phyloP scores from a whole-genome alignment of 2,329 filamentous ascomycete species.

The Coleophoma eucalyptorum region DNA sequence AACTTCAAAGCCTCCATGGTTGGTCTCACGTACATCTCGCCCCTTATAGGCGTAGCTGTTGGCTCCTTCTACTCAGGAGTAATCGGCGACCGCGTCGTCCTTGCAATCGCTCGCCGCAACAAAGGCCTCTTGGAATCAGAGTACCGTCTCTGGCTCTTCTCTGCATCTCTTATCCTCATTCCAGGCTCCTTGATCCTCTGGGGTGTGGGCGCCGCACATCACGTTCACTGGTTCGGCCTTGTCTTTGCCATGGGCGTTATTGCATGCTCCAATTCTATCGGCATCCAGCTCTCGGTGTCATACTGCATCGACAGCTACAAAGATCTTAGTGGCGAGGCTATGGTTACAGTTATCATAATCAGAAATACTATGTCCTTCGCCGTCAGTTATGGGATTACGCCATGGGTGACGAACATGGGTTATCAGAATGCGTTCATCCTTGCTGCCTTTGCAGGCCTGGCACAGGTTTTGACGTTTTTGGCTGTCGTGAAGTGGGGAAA shows the following conservation, averaged over 20 bases:
- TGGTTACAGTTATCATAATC: slow-evolving; percentile 43
- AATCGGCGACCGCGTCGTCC: slow-evolving; percentile 24
- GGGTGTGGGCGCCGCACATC: slow-evolving; percentile 45
- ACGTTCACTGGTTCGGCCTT: slow-evolving; percentile 41
- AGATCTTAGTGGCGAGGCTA: slow-evolving; percentile 42
- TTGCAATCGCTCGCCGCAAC: slow-evolving; percentile 36
- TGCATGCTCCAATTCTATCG: slow-evolving; percentile 37
- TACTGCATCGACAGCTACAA: slow-evolving; percentile 47
- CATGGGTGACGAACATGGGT: slow-evolving; percentile 37
- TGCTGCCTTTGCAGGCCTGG: slow-evolving; percentile 34
- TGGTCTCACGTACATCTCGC: slow-evolving; percentile 27
- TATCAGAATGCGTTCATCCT: slow-evolving; percentile 40
- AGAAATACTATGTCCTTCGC: slow-evolving; percentile 47
- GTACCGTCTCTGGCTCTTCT: slow-evolving; percentile 28
- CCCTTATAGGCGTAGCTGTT: slow-evolving; percentile 23
- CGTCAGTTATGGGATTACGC: slow-evolving; percentile 45
- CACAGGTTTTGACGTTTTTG: slow-evolving; percentile 35
- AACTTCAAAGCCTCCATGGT: slow-evolving; percentile 29
- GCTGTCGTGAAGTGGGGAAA: slow-evolving; percentile 47
- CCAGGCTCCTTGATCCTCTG: slow-evolving; percentile 42
- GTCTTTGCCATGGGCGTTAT: slow-evolving; percentile 44
- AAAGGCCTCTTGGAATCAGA: slow-evolving; percentile 31
- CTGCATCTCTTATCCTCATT: slow-evolving; percentile 33
- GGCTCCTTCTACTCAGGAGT: slow-evolving; percentile 24
- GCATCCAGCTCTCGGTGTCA: slow-evolving; percentile 36